Evolutionary conservation across 495 filamentous ascomycete genomes (phyloP).

Genomic region (Jackrogersella multiformis): DNA sequence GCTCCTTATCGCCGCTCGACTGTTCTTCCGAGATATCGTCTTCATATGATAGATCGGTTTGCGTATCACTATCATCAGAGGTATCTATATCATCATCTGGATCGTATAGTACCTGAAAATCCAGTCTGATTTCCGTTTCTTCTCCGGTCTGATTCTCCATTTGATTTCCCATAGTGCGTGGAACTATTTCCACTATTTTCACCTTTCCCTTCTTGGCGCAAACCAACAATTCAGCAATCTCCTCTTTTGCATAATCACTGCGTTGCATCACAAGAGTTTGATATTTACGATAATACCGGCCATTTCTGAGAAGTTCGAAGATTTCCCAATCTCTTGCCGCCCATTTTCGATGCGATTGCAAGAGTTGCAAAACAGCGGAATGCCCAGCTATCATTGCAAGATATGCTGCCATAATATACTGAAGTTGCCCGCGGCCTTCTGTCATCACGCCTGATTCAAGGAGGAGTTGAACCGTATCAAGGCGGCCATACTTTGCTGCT

Average conservation of each 20-base stretch:
- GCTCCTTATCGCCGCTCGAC: neutral
- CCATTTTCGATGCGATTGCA: conserved; percentile 9
- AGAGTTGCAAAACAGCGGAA: conserved; percentile 6
- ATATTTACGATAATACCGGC: no score
- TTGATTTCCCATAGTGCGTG: neutral
- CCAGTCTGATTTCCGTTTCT: no score
- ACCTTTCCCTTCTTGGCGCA: neutral
- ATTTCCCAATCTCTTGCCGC: neutral
- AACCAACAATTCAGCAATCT: neutral
- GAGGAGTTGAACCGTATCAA: conserved; percentile 22
- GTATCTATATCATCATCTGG: no score
- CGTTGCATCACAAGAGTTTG: neutral
- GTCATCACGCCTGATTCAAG: conserved; percentile 1
- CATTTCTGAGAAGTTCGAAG: no score
- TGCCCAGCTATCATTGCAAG: neutral
- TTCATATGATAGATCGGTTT: no score
- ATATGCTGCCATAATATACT: conserved; percentile 11
- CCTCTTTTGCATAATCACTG: neutral
- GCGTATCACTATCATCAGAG: no score
- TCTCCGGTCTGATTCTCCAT: no score
- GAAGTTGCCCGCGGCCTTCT: conserved; percentile 4
- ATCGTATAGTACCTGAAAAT: no score
- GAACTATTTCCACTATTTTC: neutral
- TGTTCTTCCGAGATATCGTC: neutral
- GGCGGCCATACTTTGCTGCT: conserved; percentile 2